Base-by-base conservation (phyloP, 139 green algal genomes). In the Chlamydomonas sp. region DNA sequence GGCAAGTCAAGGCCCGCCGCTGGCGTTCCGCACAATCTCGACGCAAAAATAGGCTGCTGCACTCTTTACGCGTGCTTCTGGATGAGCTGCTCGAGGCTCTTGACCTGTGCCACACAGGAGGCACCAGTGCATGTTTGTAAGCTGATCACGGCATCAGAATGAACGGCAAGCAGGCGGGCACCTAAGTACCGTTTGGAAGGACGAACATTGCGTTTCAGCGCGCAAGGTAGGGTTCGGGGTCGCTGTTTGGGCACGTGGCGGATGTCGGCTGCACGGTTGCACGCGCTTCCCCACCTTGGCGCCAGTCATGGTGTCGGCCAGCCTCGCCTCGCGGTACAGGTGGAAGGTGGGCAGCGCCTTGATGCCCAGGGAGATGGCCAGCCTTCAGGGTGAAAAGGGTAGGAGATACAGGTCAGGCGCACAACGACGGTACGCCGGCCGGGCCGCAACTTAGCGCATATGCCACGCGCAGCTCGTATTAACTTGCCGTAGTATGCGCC, bases 281-380 rank as follows among this genome's bases (percentile, higher is more conserved):
- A 74, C 5, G 68, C 31, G 68, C 68, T 74, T 74, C 0, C 79
- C 1, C 9, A 75, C 83, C 84, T 88, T 88, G 3, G 84, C 84
- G 3, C 84, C 84, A 1, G 84, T 83, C 84, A 88, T 83, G 2
- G 49, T n/a, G 75, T 88, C 84, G 2, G 83, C 75, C 16, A 83
- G 15, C 75, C 77, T 67, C 6, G 17, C 18, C 5, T 78, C 18
- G 14, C 67, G 64, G 80, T 90, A 90, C 10, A 90, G 67, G 66
- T 88, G 73, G 80, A 90, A 90, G 1, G 87, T 90, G 17, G 87
- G 87, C 15, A 90, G 80, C 1, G 80, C 80, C 80, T 90, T 90
- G 80, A 90, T 90, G 9, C 58, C 66, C 57, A 87, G 72, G 0
- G 66, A 18, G 63, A 91, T 89, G 20, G 88, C 88, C 67, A 91